Evolutionary conservation across 805 yeast genomes (phyloP), one percentile per base, ranked within the genome.

Genomic region (Ogataea glucozyma): DNA sequence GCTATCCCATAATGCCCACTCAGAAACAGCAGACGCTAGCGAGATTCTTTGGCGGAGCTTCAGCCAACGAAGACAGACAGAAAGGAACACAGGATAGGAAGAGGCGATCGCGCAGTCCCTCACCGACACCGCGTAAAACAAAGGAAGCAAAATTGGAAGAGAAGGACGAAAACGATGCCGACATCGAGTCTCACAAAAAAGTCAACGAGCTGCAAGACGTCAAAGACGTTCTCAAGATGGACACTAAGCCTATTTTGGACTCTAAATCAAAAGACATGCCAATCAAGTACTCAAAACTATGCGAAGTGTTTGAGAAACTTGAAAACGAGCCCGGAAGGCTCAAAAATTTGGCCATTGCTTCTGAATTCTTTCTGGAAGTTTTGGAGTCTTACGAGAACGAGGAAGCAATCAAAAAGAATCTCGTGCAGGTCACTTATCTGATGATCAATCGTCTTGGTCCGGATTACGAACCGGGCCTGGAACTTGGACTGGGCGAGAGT

Each of bases 361-460:
- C 95, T 0, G 82, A 79, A 36, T 85, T 90, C 60, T 85, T 86
- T 60, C 64, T 75, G 10, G 75, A 78, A 31, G 81, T 88, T 0
- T 67, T 93, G 41, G 61, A 72, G 20, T 70, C 75, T 32, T 72
- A 78, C 32, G 78, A 81, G 5, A 49, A 55, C 5, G 36, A 48
- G 3, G 41, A 49, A 22, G 49, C 53, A 10, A 35, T 47, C 6
- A 46, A 51, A 5, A 48, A 51, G 16, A 78, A 75, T 33, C 65
- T 93, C 40, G 73, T 87, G 6, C 79, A 78, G 42, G 81, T 88
- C 1, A 85, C 90, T 1, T 93, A 91, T 55, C 72, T 93, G 13
- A 85, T 86, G 65, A 89, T 91, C 60, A 91, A 91, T 61, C 71
- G 91, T 47, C 67, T 90, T 8, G 97, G 97, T 0, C 99, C 99